A percentile compares a stretch with the other conserved stretches of the same genome.
Conservation (phyloP, 2,329 filamentous ascomycete species). For the Colletotrichum godetiae region DNA sequence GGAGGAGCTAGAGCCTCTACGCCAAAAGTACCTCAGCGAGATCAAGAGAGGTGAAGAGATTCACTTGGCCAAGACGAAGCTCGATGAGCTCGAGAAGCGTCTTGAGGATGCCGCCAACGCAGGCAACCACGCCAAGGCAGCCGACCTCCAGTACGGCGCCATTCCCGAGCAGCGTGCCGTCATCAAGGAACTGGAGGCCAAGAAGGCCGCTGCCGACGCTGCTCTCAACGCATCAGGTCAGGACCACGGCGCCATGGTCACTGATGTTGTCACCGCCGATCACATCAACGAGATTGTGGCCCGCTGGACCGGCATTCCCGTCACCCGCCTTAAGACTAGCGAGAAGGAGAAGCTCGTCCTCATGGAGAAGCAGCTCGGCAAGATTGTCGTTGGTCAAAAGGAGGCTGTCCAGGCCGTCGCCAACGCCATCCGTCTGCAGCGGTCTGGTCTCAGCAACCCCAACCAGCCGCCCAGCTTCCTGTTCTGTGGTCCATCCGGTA, state of each 20-base stretch:
- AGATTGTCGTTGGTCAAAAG: conserved; percentile 91
- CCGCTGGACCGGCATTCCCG: conserved; percentile 97
- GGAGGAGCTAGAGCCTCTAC: conserved; percentile 90
- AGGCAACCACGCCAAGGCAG: conserved; percentile 86
- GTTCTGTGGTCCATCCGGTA: conserved; percentile 98
- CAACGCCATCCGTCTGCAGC: conserved; percentile 94
- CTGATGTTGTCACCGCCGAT: conserved; percentile 93
- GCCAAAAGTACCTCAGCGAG: conserved; percentile 95
- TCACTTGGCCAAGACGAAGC: conserved; percentile 93
- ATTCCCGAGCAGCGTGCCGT: conserved; percentile 89
- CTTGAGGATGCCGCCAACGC: conserved; percentile 91
- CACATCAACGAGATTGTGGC: conserved; percentile 99
- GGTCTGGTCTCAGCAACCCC: conserved; percentile 93
- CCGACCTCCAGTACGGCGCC: conserved; percentile 96
- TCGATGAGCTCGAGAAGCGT: conserved; percentile 91
- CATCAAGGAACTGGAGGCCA: conserved; percentile 84
- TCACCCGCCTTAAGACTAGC: conserved; percentile 91
- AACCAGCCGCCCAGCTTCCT: conserved; percentile 98
- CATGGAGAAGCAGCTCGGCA: conserved; percentile 89
- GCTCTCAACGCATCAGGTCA: conserved; percentile 65
- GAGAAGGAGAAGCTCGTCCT: conserved; percentile 99
- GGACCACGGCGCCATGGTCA: conserved; percentile 80
- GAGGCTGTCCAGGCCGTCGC: conserved; percentile 94
- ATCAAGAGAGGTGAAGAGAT: conserved; percentile 92
- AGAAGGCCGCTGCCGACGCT: conserved; percentile 83